Base-by-base conservation (phyloP, 2,329 filamentous ascomycete genomes). In the Exophiala calicioides region DNA sequence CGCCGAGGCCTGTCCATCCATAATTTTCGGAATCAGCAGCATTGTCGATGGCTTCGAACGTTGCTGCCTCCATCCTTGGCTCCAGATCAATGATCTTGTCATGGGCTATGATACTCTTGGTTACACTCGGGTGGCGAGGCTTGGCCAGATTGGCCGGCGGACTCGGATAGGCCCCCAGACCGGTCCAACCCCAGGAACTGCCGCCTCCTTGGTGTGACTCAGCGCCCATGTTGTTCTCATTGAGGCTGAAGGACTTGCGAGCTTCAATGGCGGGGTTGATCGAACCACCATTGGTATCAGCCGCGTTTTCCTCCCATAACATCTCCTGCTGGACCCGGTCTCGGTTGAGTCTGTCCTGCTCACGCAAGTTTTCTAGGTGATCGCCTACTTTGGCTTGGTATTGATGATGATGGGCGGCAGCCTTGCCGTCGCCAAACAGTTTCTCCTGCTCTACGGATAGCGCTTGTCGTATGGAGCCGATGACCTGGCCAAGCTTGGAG, bases 211-310 rank as follows among this genome's bases (percentile, higher is more conserved):
- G 26, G 19, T 55, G 48, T n/a, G 52, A 55, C 16, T 43, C 30
- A 30, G 31, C 35, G 9, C 52, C 52, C 52, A 55, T 55, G 31
- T 48, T 49, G 34, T 55, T 55, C 39, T 55, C 52, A 29, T 55
- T 52, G 35, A 46, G 32, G 15, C 52, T 39, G 5, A 34, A 49
- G 10, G 31, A 37, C 31, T 40, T 36, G n/a, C 36, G 40, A 8
- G 52, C 52, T 37, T 55, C 38, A n/a, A 55, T n/a, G 1, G 52
- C 38, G 7, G 52, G 52, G 32, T 48, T 55, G 27, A 48, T 29
- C 7, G 50, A 50, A 6, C 41, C 44, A 13, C 48, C 39, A 33
- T 26, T 48, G 19, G n/a, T n/a, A n/a, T 47, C 35, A 4, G 26
- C 15, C 13, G 15, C 37, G 15, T 33, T 33, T 8, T 23, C n/a